A percentile compares a stretch with the other conserved stretches of the same genome.
These are phyloP conservation scores for Fusarium irregulare DNA, from an alignment of 2,329 filamentous ascomycete genomes.

Conservation along the genomic window DNA sequence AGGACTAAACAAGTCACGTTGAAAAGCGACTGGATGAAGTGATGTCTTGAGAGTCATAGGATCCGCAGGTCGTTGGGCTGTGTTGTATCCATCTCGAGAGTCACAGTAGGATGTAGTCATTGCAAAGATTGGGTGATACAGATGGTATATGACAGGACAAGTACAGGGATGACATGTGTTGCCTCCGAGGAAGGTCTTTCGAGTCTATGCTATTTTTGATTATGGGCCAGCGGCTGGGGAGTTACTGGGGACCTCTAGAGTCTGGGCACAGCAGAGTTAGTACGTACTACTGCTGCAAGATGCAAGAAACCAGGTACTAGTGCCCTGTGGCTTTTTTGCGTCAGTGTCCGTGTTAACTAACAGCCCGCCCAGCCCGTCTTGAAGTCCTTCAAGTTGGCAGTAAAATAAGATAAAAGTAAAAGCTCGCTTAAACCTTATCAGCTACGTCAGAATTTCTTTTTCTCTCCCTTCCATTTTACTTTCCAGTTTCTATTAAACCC, in stretches of 20 bases:
- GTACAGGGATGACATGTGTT: conserved; percentile 20
- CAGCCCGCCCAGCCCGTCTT: background rate
- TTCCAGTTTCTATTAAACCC: background rate
- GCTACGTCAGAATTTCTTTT: background rate
- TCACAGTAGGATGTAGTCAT: conserved; percentile 5
- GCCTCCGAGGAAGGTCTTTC: background rate
- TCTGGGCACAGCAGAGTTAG: background rate
- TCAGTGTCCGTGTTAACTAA: background rate
- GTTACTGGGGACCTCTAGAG: background rate
- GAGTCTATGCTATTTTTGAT: conserved; percentile 34
- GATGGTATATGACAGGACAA: background rate
- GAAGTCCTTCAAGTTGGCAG: background rate
- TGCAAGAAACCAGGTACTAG: conserved; percentile 9
- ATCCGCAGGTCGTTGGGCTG: conserved; percentile 14
- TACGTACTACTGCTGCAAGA: conserved; percentile 6
- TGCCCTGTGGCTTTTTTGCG: background rate
- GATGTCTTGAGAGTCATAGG: conserved; percentile 2
- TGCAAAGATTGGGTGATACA: conserved; percentile 22
- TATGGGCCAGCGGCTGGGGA: background rate
- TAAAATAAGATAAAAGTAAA: background rate
- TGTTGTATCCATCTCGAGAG: conserved; percentile 7
- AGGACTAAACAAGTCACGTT: background rate
- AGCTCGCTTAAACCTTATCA: background rate
- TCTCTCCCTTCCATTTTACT: background rate
- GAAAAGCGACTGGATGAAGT: background rate